Evolutionary conservation across 148 eudicot genomes (phyloP), one percentile per base, ranked within the genome.

Genomic region (Chenopodium formosanum): DNA sequence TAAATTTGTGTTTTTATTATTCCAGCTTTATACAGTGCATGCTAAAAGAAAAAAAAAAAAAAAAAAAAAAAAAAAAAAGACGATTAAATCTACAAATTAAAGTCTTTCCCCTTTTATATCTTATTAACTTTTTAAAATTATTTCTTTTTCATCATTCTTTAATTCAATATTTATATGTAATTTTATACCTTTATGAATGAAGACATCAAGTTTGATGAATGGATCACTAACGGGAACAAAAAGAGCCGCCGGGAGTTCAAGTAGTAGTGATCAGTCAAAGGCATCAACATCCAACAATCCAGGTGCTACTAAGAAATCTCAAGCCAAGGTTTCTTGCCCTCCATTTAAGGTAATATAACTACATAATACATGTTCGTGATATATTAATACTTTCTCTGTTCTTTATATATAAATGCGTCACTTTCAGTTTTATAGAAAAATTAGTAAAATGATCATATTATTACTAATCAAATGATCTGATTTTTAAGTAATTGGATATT

Each of bases 311-410:
- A 89, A 85, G 85, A 89, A 85, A 76, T 73, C 89, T 32, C 83
- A 73, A n/a, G 52, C 77, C 67, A 86, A 86, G 82, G 62, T 76
- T 58, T 83, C 88, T 32, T 86, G 89, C 70, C 86, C 89, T 70
- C 91, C 89, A 19, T 84, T 86, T 79, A 89, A 85, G 87, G 87
- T 85, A 84, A 58, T 13, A 5, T 0, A 10, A n/a, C 17, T 56
- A 56, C 5, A 4, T 5, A 3, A 22, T 56, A 56, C 62, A 56
- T 56, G 19, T 56, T 56, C 53, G 2, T 37, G 40, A 37, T 37
- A 37, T 34, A 34, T 34, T 34, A 0, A 34, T 34, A 34, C 37
- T 34, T 34, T 3, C 37, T 34, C 37, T 3, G 3, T 34, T 34
- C 5, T 34, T 34, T 34, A 34, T 34, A 34, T 34, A 34, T 34